Conservation (phyloP, 495 filamentous ascomycete species). For the Neurospora africana region DNA sequence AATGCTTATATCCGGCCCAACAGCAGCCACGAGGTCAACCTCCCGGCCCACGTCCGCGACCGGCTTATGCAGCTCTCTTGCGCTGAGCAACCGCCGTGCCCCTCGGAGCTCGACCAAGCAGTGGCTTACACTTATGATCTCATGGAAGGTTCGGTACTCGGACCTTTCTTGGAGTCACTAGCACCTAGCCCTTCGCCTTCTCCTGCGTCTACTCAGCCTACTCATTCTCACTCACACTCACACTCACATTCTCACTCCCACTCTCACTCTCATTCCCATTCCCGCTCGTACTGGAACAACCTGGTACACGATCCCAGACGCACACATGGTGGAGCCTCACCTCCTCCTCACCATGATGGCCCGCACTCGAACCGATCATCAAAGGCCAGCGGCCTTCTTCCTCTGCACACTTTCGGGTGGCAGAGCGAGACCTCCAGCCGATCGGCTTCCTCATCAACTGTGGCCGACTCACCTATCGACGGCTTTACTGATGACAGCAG, state of each 20-base stretch:
- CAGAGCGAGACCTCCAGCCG: conserved; percentile 21
- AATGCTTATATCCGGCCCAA: conserved; percentile 71
- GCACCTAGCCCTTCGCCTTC: conserved; percentile 3
- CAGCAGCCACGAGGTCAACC: conserved; percentile 82
- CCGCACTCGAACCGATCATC: conserved; percentile 34
- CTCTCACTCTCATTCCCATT: not conserved
- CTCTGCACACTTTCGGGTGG: conserved; percentile 32
- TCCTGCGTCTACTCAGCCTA: conserved; percentile 17
- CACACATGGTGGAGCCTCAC: not conserved
- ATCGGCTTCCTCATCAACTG: conserved; percentile 28
- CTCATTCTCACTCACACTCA: conserved; percentile 17
- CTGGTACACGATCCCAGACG: not conserved
- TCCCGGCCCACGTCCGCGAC: conserved; percentile 78
- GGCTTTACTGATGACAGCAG: conserved; percentile 42
- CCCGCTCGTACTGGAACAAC: not conserved
- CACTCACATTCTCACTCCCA: conserved; percentile 4
- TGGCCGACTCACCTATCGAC: conserved; percentile 23
- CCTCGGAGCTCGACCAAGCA: conserved; percentile 74
- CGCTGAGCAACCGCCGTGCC: conserved; percentile 56
- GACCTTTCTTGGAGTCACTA: conserved; percentile 65
- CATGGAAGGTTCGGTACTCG: conserved; percentile 92
- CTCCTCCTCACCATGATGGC: not conserved
- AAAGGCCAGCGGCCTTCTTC: conserved; percentile 29
- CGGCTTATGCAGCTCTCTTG: conserved; percentile 56
- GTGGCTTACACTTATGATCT: conserved; percentile 84